Evolutionary conservation across 768 basidiomycete species (phyloP).

Genomic region (Boletus rex-veris): DNA sequence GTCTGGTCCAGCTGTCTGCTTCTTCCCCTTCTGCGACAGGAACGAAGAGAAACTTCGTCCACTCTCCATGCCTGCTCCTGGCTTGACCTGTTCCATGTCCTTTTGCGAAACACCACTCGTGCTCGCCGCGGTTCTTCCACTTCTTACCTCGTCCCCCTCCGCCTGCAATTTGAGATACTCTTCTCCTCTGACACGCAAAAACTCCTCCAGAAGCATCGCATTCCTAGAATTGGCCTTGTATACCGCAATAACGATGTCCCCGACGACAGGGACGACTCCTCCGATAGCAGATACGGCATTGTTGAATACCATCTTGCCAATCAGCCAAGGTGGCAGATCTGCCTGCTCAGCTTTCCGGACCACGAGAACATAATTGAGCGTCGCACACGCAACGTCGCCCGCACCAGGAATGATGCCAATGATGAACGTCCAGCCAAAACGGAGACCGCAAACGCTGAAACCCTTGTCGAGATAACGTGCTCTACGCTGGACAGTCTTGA

Average conservation of each 20-base stretch:
- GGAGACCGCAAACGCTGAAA: constrained; percentile 72
- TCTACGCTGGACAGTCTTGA: constrained; percentile 69
- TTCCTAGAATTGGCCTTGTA: constrained; percentile 92
- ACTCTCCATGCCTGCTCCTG: constrained; percentile 47
- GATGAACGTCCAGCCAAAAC: constrained; percentile 85
- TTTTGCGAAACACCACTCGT: constrained; percentile 24
- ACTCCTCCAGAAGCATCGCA: constrained; percentile 82
- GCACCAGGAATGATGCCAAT: constrained; percentile 71
- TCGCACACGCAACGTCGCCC: constrained; percentile 61
- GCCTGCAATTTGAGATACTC: constrained; percentile 57
- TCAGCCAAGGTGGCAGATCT: constrained; percentile 66
- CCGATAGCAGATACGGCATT: constrained; percentile 64
- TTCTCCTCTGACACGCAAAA: constrained; percentile 71
- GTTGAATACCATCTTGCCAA: constrained; percentile 72
- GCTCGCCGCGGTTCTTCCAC: constrained; percentile 8
- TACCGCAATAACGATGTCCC: constrained; percentile 71
- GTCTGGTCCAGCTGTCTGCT: constrained; percentile 17
- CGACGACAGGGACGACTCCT: constrained; percentile 68
- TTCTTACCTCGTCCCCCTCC: constrained; percentile 26
- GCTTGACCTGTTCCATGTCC: constrained; percentile 46
- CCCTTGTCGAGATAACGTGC: constrained; percentile 89
- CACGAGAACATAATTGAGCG: constrained; percentile 73
- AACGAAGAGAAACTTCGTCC: constrained; percentile 29
- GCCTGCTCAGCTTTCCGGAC: constrained; percentile 72
- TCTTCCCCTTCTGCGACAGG: constrained; percentile 17